These are phyloP conservation scores for Ophiocordyceps camponoti-floridani DNA, from an alignment of 2,329 filamentous ascomycete genomes.

Conservation along the genomic window DNA sequence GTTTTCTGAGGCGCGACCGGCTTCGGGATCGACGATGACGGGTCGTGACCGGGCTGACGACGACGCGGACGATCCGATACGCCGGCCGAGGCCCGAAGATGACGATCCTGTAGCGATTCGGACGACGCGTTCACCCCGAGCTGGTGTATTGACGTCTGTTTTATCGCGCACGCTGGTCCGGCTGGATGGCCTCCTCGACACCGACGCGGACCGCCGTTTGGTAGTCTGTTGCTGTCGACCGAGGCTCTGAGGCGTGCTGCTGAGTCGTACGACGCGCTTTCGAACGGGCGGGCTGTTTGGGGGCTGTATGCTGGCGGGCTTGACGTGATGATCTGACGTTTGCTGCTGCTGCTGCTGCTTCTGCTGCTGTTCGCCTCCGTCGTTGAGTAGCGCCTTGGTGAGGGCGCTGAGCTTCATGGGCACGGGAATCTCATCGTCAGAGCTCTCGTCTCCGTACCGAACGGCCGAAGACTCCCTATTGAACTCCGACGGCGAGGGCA, in stretches of 20 bases:
- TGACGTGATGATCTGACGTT: too few species aligned
- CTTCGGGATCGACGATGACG: conserved; percentile 27
- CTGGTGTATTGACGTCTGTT: conserved; percentile 34
- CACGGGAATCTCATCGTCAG: conserved; percentile 81
- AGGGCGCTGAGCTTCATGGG: conserved; percentile 89
- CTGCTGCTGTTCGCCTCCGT: conserved; percentile 22
- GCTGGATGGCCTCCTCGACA: conserved; percentile 21
- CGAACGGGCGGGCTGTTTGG: too few species aligned
- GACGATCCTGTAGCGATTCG: conserved; percentile 35
- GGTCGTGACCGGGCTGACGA: conserved; percentile 17
- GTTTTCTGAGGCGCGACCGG: conserved; percentile 29
- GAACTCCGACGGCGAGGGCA: conserved; percentile 25
- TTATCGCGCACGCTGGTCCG: conserved; percentile 23
- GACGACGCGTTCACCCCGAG: conserved; percentile 32
- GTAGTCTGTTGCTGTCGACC: conserved; percentile 16
- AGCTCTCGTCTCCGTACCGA: conserved; percentile 55
- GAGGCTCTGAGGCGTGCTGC: conserved; percentile 28
- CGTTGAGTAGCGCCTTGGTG: conserved; percentile 67
- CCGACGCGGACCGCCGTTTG: conserved; percentile 32
- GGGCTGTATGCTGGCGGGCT: conserved; percentile 29
- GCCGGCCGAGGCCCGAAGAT: conserved; percentile 18
- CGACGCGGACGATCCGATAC: conserved; percentile 16
- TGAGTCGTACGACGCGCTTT: conserved; percentile 40
- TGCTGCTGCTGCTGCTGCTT: too few species aligned
- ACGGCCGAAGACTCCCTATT: conserved; percentile 25